Base-by-base conservation (phyloP, 108 stramenopile species). In the Skeletonema marinoi region DNA sequence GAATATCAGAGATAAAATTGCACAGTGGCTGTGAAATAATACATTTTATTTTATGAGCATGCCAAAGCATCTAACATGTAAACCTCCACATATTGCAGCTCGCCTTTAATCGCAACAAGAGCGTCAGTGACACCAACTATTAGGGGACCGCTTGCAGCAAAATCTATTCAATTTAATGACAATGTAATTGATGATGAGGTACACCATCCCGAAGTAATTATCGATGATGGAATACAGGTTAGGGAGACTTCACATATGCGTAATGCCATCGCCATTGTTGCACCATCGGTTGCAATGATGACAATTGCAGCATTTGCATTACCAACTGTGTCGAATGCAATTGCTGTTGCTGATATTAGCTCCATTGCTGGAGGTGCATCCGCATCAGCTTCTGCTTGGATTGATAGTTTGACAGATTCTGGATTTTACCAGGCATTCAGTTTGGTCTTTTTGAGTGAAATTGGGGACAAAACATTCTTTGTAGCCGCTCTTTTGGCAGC, bases 401-500 rank as follows among this genome's bases (percentile, higher is more conserved):
- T 81, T 21, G 72, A 82, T 19, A 83, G 81, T 63, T 66, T 95
- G 60, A 77, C 79, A n/a, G 87, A 91, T 68, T 91, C 96, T 13
- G 92, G 93, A 35, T 97, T 97, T 70, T 93, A 91, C 65, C 96
- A 97, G 77, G 89, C 96, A 61, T 95, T 95, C 73, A 85, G 88
- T 65, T 78, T 99, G 63, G 98, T 99, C 8, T 98, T 99, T 78
- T 87, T 99, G 32, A 97, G 98, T 60, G 99, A 99, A 76, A 97
- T 99, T 72, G 99, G 99, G 36, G 99, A 99, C 87, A 99, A 99
- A 74, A 99, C 99, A 58, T 99, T 99, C 75, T 99, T 99, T 86
- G 97, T 99, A 67, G 99, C 99, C 2, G 98, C 96, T 31, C 88
- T 99, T 48, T 68, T 99, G 41, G 98, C 98, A 8, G 93, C 94